Evolutionary conservation across 768 basidiomycete genomes (phyloP).

Genomic region (Psilocybe cubensis): DNA sequence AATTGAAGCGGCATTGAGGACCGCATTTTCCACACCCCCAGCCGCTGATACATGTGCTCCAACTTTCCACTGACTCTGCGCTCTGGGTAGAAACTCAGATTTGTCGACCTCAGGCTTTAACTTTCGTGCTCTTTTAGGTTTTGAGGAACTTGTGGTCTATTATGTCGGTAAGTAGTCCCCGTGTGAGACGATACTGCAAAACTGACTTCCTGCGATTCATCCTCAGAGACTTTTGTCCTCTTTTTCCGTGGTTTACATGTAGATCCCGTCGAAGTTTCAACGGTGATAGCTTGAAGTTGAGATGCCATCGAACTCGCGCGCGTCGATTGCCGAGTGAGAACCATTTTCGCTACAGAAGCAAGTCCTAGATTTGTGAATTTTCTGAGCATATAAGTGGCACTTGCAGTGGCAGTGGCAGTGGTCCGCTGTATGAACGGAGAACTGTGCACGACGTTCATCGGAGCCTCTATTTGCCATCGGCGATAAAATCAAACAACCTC

Average conservation of each 20-base stretch:
- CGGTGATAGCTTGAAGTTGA: neutral
- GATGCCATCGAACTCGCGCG: neutral
- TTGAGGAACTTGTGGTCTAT: neutral
- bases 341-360: neutral
- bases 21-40: slow-evolving; percentile 77
- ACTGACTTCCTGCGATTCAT: neutral
- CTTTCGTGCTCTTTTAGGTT: slow-evolving; percentile 1
- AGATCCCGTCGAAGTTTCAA: neutral
- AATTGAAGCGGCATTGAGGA: slow-evolving; percentile 70
- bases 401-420: neutral
- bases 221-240: neutral
- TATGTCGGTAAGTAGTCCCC: neutral
- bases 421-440: no score
- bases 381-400: neutral
- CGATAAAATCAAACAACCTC: neutral
- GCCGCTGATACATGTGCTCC: slow-evolving; percentile 86
- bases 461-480: neutral
- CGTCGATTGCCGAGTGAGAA: neutral
- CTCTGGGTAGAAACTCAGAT: slow-evolving; percentile 31
- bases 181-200: neutral
- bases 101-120: slow-evolving; percentile 16
- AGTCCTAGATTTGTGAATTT: neutral
- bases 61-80: slow-evolving; percentile 60
- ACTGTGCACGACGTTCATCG: no score
- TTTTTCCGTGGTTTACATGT: neutral